Evolutionary conservation across 2,329 filamentous ascomycete genomes (phyloP), one percentile per base, ranked within the genome.

Genomic region (Pseudomassariella vexata): DNA sequence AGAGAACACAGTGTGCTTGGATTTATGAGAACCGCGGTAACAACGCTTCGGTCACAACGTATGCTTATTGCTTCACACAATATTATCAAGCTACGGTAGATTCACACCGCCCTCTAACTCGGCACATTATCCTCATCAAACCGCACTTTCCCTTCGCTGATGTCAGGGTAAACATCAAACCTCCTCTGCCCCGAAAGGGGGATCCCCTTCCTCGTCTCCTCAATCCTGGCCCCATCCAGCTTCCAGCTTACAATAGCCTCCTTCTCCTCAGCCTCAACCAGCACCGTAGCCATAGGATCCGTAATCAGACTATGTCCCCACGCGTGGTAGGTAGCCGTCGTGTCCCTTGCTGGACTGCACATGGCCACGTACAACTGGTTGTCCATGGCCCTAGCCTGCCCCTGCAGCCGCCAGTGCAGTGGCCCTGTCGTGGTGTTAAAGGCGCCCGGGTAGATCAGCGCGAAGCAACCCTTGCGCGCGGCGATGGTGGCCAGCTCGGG

Each of bases 391-490:
- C 92, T 70, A 10, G 84, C 88, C 44, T 85, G 75, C 1, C 81
- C 90, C 49, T 85, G 76, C 44, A 98, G 64, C 36, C 79, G 73
- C 92, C 92, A 98, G 61, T 98, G 92, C 57, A 96, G 61, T 5
- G 85, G 82, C 0, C 92, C 92, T 0, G 92, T 98, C 1, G 88
- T 95, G 38, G 85, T 69, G 61, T 96, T 98, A 70, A 98, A 98
- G 1, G 92, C 92, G n/a, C 88, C 92, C 0, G 92, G 92, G 59
- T 95, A 96, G 12, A 96, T 57, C 33, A 96, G 75, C 27, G 86
- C 71, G 58, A 98, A 98, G 36, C 79, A 83, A n/a, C 83, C 88
- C 45, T 79, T 79, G 19, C 92, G 73, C 14, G 90, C 86, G 0
- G 90, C 90, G 35, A 96, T 82, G 55, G 78, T 92, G 3, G 88